Conservation (phyloP, 1,139 yeast species). For the Suhomyces kunorum region DNA sequence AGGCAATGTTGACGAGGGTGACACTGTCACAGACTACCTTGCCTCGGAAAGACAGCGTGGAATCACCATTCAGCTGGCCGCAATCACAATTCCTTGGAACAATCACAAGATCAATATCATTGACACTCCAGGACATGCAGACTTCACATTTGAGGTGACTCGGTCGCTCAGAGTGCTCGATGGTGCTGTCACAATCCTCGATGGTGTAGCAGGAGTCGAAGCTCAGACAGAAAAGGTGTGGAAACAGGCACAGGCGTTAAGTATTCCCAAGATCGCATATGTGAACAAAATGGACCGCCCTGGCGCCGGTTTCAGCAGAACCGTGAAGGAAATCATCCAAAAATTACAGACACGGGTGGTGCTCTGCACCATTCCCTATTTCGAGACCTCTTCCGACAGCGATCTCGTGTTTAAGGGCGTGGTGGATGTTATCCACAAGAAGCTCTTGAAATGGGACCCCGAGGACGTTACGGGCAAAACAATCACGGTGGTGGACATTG, state of each 20-base stretch:
- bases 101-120: slow-evolving; percentile 74
- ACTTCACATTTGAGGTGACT: slow-evolving; percentile 91
- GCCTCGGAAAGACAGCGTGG: slow-evolving; percentile 93
- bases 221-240: slow-evolving; percentile 98
- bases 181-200: slow-evolving; percentile 90
- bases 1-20: slow-evolving; percentile 96
- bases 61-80: slow-evolving; percentile 95
- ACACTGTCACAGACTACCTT: slow-evolving; percentile 89
- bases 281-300: slow-evolving; percentile 95
- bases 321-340: slow-evolving; percentile 81
- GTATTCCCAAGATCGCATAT: slow-evolving; percentile 74
- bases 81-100: slow-evolving; percentile 89
- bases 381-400: slow-evolving; percentile 37
- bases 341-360: slow-evolving; percentile 76
- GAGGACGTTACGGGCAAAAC: slow-evolving; percentile 55
- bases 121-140: slow-evolving; percentile 99
- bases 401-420: slow-evolving; percentile 72
- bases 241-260: slow-evolving; percentile 74
- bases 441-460: slow-evolving; percentile 62
- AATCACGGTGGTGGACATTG: slow-evolving; percentile 50
- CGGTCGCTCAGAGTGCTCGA: slow-evolving; percentile 87
- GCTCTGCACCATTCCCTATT: slow-evolving; percentile 78
- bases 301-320: slow-evolving; percentile 92
- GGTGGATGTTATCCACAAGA: slow-evolving; percentile 72
- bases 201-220: slow-evolving; percentile 97